Evolutionary conservation across 2,329 filamentous ascomycete genomes (phyloP), one percentile per base, ranked within the genome.

Genomic region (Aspergillus sp.): DNA sequence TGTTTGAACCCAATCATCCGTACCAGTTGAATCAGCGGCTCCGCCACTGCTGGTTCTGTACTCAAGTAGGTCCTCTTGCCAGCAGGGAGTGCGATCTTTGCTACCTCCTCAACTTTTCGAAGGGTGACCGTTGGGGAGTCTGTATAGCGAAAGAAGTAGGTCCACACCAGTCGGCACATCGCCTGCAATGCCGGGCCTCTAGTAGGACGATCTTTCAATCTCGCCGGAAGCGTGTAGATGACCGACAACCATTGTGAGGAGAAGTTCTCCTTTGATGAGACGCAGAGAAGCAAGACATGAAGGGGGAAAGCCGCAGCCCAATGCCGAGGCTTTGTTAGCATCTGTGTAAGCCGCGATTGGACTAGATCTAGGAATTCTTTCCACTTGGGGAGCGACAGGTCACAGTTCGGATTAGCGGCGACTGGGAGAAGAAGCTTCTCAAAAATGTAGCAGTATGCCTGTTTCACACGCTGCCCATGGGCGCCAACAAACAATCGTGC

Each of bases 1-100:
- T 95, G 85, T 66, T 90, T 95, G 75, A 88, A 96, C 2, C 93
- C 95, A 64, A 99, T 91, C 65, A 96, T 91, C 32, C 95, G 85
- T 56, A 97, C 92, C 26, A 97, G 85, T 64, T 97, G 92, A 51
- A 97, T 93, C 59, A 97, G 76, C 1, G 94, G 93, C 45, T 96
- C 92, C 2, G 89, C 87, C 54, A 95, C 87, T n/a, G 85, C 81
- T 0, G 86, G 82, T 56, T 99, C 94, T 1, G 89, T 90, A 0
- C 89, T 90, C 20, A 95, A 79, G 54, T 95, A 85, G 1, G 89
- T 87, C 60, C 87, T 87, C 69, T 88, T 94, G 7, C 89, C 86
- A 11, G 85, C 81, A 19, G 93, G 90, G 35, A 99, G 80, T 1
- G 96, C 84, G 61, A 96, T 80, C 63, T 87, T 89, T 59, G 95